A percentile compares a stretch with the other conserved stretches of the same genome.
These are phyloP conservation scores for Alternaria ventricosa DNA, from an alignment of 2,329 filamentous ascomycete species.

Conservation along the genomic window DNA sequence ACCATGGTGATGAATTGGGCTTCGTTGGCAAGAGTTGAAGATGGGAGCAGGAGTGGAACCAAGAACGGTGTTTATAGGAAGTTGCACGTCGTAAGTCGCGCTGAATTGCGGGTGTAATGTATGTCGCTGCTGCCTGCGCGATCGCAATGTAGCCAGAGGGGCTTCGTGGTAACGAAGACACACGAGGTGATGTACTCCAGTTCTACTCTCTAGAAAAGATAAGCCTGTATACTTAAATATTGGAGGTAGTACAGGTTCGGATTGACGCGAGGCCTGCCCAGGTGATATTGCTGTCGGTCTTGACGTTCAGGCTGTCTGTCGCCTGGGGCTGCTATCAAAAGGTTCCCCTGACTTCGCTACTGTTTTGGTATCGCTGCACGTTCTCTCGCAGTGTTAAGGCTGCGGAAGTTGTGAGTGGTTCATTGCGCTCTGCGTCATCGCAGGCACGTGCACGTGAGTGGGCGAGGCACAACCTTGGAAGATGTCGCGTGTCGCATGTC, in stretches of 20 bases:
- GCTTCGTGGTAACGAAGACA: background rate
- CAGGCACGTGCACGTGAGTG: background rate
- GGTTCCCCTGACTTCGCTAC: background rate
- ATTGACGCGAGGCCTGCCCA: too few species aligned
- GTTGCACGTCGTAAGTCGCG: background rate
- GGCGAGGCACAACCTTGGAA: background rate
- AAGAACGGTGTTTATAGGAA: background rate
- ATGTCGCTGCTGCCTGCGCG: background rate
- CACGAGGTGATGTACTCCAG: background rate
- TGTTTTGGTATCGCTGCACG: fast-evolving
- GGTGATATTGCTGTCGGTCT: background rate
- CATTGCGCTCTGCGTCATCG: background rate
- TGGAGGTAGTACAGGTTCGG: too few species aligned
- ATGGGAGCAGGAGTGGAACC: background rate
- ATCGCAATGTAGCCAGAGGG: background rate
- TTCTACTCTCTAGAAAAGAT: background rate
- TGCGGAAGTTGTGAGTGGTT: background rate
- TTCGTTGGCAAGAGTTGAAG: background rate
- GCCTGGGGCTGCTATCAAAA: background rate
- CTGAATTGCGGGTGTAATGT: background rate
- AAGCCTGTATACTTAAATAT: background rate
- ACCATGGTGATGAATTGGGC: background rate
- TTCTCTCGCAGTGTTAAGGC: background rate
- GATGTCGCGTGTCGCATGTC: background rate
- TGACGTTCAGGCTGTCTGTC: background rate